Conservation (phyloP, 441 rosid species). For the Pelargonium cotyledonis region DNA sequence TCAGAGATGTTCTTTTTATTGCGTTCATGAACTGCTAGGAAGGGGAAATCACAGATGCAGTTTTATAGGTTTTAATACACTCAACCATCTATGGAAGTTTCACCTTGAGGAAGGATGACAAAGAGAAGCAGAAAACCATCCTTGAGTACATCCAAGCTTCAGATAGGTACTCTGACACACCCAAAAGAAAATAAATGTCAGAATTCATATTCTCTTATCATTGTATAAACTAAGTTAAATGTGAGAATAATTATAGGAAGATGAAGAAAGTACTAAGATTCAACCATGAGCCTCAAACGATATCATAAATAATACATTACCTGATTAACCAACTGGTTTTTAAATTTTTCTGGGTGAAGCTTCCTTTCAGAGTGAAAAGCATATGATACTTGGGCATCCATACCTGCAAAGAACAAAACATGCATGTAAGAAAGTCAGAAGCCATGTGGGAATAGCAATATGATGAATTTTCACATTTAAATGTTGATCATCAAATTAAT, state of each 20-base stretch:
- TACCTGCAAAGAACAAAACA: constrained; percentile 25
- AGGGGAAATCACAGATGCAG: neutral
- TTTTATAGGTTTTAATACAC: neutral
- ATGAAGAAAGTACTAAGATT: neutral
- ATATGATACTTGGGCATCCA: constrained; percentile 49
- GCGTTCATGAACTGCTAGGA: neutral
- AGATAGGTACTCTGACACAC: constrained; percentile 32
- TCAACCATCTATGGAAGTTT: constrained; percentile 15
- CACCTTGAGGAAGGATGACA: constrained; percentile 34
- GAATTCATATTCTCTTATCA: neutral
- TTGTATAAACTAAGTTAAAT: neutral
- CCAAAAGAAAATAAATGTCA: neutral
- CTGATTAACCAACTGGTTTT: constrained; percentile 43
- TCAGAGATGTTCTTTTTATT: neutral
- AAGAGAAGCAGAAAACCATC: constrained; percentile 37
- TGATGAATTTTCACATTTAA: neutral
- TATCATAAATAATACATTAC: constrained; percentile 15
- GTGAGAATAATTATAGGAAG: neutral
- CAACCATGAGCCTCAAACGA: neutral
- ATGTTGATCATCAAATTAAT: neutral
- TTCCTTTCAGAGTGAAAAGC: constrained; percentile 49
- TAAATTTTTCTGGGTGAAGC: constrained; percentile 40
- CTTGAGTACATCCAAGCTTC: constrained; percentile 43
- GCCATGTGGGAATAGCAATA: neutral
- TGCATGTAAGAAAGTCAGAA: neutral